Evolutionary conservation across 768 basidiomycete species (phyloP).

Genomic region (Amylocystis lapponica): DNA sequence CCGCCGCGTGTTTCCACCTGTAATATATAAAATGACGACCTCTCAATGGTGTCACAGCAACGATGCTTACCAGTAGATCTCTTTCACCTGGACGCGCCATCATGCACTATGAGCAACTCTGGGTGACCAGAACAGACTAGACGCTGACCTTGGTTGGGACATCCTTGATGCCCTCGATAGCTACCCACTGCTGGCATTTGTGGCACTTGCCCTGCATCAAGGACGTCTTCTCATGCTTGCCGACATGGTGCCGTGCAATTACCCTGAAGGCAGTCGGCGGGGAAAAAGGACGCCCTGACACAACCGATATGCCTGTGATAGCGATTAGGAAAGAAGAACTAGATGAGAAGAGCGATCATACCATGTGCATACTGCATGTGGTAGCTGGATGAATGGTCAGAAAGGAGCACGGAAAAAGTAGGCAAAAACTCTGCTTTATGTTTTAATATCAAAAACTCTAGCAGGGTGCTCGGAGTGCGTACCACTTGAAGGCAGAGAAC

Average conservation of each 20-base stretch:
- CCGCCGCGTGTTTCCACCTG: constrained; percentile 83
- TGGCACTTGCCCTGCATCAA: constrained; percentile 76
- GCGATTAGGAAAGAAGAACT: background rate
- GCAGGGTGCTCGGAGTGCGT: constrained; percentile 19
- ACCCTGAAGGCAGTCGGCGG: constrained; percentile 64
- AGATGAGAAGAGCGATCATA: constrained; percentile 19
- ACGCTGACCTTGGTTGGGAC: constrained; percentile 58
- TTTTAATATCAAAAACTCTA: background rate
- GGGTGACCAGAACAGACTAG: background rate
- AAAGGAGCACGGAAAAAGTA: background rate
- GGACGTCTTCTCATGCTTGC: constrained; percentile 52
- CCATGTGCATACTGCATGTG: constrained; percentile 82
- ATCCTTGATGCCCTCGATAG: constrained; percentile 68
- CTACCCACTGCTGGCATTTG: constrained; percentile 67
- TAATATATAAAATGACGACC: background rate
- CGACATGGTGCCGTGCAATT: constrained; percentile 36
- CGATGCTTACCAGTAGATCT: constrained; percentile 58
- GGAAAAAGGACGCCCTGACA: constrained; percentile 66
- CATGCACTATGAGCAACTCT: background rate
- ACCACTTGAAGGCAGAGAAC: constrained; percentile 81
- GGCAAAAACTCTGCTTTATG: background rate
- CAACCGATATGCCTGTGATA: constrained; percentile 61
- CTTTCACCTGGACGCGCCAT: constrained; percentile 60
- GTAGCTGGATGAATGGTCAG: constrained; percentile 41
- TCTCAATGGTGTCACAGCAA: background rate